Evolutionary conservation across 768 basidiomycete genomes (phyloP), one percentile per base, ranked within the genome.

Genomic region (Lactarius sp.): DNA sequence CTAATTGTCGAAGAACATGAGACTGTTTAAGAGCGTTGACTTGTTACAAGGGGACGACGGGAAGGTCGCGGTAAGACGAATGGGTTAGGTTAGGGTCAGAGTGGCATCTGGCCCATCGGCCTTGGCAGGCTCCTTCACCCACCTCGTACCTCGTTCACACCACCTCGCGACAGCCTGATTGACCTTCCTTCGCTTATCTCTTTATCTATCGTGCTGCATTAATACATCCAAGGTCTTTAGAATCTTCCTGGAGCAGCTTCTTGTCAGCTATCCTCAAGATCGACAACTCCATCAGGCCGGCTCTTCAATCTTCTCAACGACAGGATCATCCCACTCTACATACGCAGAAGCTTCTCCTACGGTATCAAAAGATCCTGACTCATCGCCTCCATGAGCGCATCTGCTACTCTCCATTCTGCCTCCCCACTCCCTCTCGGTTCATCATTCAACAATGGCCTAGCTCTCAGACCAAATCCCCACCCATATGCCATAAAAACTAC

Each of bases 401-500:
- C 62, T 12, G 4, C 47, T 12, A 14, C 57, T 27, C 51, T 59
- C 18, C 0, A 36, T 33, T 34, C 57, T 14, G 2, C 22, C 12
- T 33, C 52, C 34, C 6, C 46, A 6, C 16, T 42, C 20, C 52
- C 57, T 4, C 52, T 50, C 33, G 31, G 53, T 27, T 68, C 67
- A 8, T 61, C 70, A 0, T 62, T 36, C 44, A 69, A 62, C 51
- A 65, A 67, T 36, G 71, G 74, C 36, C 56, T 68, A 6, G 67
- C 64, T 27, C 62, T 75, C n/a, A 74, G 72, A 47, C 83, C 85
- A 1, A 88, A 90, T 67, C 79, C 88, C 0, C 90, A 92, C 70
- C 90, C 90, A 0, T 92, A 92, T 71, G 83, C 88, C 6, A 87
- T 92, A 68, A 88, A 85, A 72, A 91, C 91, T 0, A 91, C 90